Conservation (phyloP, 108 stramenopile genomes). For the Mediolabrus comicus region DNA sequence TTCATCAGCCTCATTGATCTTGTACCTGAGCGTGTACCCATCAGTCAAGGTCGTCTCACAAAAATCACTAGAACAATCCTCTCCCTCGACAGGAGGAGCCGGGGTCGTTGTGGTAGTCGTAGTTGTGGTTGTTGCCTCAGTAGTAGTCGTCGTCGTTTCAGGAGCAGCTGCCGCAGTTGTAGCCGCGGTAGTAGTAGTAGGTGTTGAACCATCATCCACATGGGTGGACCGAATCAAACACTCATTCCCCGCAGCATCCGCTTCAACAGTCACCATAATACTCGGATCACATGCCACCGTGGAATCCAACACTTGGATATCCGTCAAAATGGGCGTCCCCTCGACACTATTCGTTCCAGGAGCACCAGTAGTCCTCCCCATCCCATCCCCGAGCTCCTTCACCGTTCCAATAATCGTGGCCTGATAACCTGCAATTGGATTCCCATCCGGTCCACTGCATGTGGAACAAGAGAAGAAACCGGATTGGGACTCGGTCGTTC, state of each 20-base stretch:
- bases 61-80: background rate
- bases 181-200: background rate
- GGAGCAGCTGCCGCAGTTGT: background rate
- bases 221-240: background rate
- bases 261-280: background rate
- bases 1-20: background rate
- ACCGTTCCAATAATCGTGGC: slow-evolving; percentile 26
- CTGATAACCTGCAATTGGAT: slow-evolving; percentile 8
- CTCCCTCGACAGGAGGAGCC: background rate
- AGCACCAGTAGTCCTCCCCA: no score
- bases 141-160: background rate
- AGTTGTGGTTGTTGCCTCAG: no score
- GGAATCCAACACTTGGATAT: slow-evolving; percentile 4
- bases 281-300: background rate
- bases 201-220: background rate
- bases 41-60: background rate
- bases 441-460: slow-evolving; percentile 13
- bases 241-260: background rate
- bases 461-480: background rate
- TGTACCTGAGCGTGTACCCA: background rate
- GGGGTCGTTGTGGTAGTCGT: background rate
- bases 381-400: slow-evolving; percentile 19
- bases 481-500: background rate
- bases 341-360: slow-evolving; percentile 5
- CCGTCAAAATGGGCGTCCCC: slow-evolving; percentile 11